These are phyloP conservation scores for Meira miltonrushii DNA, from an alignment of 1,284 basidiomycete genomes.

Conservation along the genomic window DNA sequence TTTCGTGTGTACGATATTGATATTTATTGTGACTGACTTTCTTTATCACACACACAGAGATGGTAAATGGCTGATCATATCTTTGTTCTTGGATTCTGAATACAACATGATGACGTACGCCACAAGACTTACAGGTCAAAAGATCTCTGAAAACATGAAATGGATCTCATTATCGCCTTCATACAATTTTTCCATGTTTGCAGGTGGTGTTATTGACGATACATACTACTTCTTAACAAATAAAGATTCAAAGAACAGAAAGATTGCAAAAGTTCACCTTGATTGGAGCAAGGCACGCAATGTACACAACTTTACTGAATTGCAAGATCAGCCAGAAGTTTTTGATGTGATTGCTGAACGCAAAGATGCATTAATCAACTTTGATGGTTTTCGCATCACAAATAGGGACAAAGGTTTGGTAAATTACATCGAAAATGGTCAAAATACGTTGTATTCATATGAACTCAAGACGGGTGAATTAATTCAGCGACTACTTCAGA, in stretches of 20 bases:
- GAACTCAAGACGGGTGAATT: constrained; percentile 60
- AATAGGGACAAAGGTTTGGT: constrained; percentile 64
- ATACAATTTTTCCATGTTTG: constrained; percentile 41
- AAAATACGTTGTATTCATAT: constrained; percentile 74
- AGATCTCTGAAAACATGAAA: constrained; percentile 19
- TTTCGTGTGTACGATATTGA: too few species aligned
- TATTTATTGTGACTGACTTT: too few species aligned
- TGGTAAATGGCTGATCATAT: constrained; percentile 38
- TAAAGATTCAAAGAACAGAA: constrained; percentile 45
- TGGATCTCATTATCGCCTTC: constrained; percentile 42
- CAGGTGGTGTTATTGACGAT: constrained; percentile 39
- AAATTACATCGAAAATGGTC: constrained; percentile 72
- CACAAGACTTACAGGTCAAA: constrained; percentile 23
- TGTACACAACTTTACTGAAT: constrained; percentile 33
- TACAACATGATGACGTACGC: constrained; percentile 37
- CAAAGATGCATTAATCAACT: constrained; percentile 59
- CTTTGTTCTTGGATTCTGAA: constrained; percentile 45
- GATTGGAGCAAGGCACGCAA: constrained; percentile 21
- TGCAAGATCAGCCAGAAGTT: constrained; percentile 24
- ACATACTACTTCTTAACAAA: constrained; percentile 49
- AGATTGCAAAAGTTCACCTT: constrained; percentile 35
- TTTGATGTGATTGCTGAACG: constrained; percentile 68
- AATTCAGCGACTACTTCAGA: constrained; percentile 62
- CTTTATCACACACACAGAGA: constrained; percentile 15
- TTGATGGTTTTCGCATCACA: constrained; percentile 58